Percentiles rank a stretch among this genome's conserved stretches.
These are phyloP conservation scores for Neurospora sp. DNA, from an alignment of 495 filamentous ascomycete species.

Conservation along the genomic window DNA sequence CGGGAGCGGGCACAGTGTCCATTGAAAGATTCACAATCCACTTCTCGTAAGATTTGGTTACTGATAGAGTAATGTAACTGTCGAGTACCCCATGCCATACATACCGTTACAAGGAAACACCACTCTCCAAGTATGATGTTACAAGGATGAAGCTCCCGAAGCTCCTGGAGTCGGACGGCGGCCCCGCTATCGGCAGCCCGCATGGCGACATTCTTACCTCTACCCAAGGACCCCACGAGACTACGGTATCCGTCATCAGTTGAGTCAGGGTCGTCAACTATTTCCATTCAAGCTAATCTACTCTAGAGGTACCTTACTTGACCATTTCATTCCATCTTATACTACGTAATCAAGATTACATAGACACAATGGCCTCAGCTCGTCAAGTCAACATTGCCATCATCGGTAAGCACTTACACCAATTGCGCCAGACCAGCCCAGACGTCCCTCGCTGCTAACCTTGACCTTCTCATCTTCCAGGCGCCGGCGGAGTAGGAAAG, in stretches of 20 bases:
- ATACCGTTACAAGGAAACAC: neutral
- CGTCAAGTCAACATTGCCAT: constrained; percentile 24
- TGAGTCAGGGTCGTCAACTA: neutral
- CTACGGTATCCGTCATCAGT: neutral
- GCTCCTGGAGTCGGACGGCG: neutral
- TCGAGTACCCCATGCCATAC: neutral
- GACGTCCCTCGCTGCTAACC: neutral
- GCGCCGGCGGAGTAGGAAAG: constrained; percentile 86
- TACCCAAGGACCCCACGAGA: neutral
- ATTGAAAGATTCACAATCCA: neutral
- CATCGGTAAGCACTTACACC: constrained; percentile 14
- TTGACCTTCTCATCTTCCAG: constrained; percentile 34
- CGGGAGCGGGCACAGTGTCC: neutral
- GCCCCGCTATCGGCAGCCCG: constrained; percentile 16
- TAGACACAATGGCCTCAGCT: constrained; percentile 16
- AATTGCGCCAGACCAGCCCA: neutral
- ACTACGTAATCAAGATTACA: neutral
- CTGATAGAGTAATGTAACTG: neutral
- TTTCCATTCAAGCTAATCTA: neutral
- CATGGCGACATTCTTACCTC: constrained; percentile 8
- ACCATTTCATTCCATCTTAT: neutral
- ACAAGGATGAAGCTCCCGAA: neutral
- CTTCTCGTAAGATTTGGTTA: neutral
- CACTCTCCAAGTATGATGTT: neutral
- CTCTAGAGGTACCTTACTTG: neutral